Evolutionary conservation across 2,329 filamentous ascomycete species (phyloP).

Genomic region (Talaromyces sp.): DNA sequence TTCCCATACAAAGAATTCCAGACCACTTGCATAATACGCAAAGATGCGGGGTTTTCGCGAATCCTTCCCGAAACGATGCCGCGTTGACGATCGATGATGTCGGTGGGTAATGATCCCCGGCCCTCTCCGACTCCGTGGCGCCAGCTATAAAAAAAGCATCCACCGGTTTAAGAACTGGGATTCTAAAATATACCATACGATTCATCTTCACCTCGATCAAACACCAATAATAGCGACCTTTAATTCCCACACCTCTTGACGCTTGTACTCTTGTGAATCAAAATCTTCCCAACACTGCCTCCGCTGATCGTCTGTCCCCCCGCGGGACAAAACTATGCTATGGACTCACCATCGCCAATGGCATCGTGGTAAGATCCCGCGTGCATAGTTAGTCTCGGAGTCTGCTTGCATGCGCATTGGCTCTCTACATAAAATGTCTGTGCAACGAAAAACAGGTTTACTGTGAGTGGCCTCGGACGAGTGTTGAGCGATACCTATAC

Average conservation of each 20-base stretch:
- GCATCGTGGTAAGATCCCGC: background rate
- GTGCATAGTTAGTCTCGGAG: conserved; percentile 1
- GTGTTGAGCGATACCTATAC: background rate
- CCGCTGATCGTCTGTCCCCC: background rate
- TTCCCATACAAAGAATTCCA: background rate
- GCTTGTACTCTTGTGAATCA: background rate
- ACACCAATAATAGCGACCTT: background rate
- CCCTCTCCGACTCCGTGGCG: background rate
- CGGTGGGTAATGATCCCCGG: conserved; percentile 13
- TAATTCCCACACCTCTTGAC: background rate
- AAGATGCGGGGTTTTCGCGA: conserved; percentile 10
- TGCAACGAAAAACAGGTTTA: conserved; percentile 5
- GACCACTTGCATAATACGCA: conserved; percentile 8
- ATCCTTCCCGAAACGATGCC: conserved; percentile 8
- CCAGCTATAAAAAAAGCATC: background rate
- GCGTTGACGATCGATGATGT: conserved; percentile 22
- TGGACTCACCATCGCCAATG: background rate
- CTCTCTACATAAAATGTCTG: background rate
- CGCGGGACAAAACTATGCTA: background rate
- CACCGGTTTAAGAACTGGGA: background rate
- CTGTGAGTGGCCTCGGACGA: background rate
- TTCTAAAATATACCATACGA: background rate
- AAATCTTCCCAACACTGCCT: background rate
- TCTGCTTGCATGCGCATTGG: conserved; percentile 5
- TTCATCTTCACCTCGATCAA: no score